Percentiles rank a stretch among this genome's conserved stretches.
Evolutionary conservation across 306 rosid species (phyloP).

Genomic region (Luffa aegyptiaca): DNA sequence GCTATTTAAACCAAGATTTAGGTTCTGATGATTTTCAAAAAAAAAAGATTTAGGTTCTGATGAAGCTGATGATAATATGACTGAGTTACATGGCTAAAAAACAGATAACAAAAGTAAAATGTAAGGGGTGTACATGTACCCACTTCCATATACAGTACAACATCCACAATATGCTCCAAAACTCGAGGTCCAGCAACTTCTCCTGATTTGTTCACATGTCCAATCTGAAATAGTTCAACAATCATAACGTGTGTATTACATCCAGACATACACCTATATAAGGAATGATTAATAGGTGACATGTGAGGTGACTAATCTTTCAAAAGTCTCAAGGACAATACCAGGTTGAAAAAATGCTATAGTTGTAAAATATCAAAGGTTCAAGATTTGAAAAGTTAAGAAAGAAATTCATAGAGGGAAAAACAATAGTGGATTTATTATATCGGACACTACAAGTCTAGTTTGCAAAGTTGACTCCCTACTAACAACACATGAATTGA

Average conservation of each 20-base stretch:
- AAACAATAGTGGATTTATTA: not conserved
- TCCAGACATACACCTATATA: not conserved
- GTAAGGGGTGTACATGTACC: slow-evolving; percentile 34
- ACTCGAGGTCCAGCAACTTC: slow-evolving; percentile 93
- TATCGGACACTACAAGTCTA: not conserved
- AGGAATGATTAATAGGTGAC: not conserved
- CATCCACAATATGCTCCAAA: slow-evolving; percentile 94
- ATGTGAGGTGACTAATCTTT: not conserved
- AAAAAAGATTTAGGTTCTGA: no score
- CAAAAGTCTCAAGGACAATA: not conserved
- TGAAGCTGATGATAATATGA: not conserved
- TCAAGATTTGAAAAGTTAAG: not conserved
- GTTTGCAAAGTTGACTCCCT: not conserved
- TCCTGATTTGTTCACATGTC: slow-evolving; percentile 86
- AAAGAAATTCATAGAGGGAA: not conserved
- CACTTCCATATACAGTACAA: slow-evolving; percentile 88
- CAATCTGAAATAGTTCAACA: slow-evolving; percentile 43
- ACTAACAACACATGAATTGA: not conserved
- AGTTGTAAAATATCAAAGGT: not conserved
- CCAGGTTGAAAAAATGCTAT: not conserved
- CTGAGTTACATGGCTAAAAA: not conserved
- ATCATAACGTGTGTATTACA: not conserved
- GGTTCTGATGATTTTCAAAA: no score
- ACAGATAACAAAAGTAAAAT: slow-evolving; percentile 9
- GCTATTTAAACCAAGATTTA: no score